Percentiles rank a stretch among this genome's conserved stretches.
These are phyloP conservation scores for Balansia obtecta DNA, from an alignment of 2,329 filamentous ascomycete species.

Conservation along the genomic window DNA sequence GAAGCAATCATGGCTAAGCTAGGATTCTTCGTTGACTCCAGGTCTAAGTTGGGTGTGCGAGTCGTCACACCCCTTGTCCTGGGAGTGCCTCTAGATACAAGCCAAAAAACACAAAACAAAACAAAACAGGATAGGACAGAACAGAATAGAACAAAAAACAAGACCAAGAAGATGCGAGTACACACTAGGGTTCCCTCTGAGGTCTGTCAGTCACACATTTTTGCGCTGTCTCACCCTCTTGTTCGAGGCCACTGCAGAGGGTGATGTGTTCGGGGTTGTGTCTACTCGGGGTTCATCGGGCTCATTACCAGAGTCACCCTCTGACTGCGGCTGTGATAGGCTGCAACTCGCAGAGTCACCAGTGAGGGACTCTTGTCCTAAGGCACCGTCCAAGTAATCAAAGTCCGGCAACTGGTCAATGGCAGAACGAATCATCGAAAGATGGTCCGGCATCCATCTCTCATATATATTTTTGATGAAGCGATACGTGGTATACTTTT, in stretches of 20 bases:
- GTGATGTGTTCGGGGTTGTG: not conserved
- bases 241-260: not conserved
- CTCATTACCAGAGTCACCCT: not conserved
- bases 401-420: conserved; percentile 5
- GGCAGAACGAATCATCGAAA: conserved; percentile 4
- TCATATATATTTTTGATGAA: conserved; percentile 7
- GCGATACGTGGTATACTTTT: conserved; percentile 5
- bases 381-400: not conserved
- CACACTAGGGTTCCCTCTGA: too few relatives aligned
- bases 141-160: too few relatives aligned
- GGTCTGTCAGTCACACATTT: not conserved
- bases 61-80: too few relatives aligned
- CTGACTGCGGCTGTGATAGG: not conserved
- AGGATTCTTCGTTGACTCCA: too few relatives aligned
- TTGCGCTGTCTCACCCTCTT: conserved; percentile 39
- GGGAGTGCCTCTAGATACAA: too few relatives aligned
- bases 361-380: not conserved
- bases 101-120: too few relatives aligned
- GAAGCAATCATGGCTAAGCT: too few relatives aligned
- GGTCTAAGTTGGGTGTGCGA: too few relatives aligned
- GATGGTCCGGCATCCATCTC: conserved; percentile 5
- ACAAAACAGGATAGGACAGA: too few relatives aligned
- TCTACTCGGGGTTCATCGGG: not conserved
- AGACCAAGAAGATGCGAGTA: too few relatives aligned
- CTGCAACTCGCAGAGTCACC: not conserved